Conservation (phyloP, 2,329 filamentous ascomycete species). For the Reticulascus tulasneorum region DNA sequence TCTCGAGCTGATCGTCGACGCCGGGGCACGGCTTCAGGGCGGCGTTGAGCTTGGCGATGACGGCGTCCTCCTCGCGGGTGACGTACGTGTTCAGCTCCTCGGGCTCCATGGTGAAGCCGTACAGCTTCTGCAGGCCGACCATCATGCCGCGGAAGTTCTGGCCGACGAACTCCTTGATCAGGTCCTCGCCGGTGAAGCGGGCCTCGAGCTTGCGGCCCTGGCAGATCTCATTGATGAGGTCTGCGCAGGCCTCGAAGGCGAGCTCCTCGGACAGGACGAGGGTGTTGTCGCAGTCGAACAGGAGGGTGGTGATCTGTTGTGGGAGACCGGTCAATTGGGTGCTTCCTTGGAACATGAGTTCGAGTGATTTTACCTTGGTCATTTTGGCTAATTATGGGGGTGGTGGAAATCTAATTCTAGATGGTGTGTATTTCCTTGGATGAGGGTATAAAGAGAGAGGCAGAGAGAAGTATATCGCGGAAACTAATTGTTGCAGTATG, state of each 20-base stretch:
- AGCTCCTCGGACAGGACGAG: conserved; percentile 88
- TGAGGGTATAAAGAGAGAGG: too few relatives aligned
- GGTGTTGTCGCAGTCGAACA: conserved; percentile 85
- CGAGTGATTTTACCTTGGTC: too few relatives aligned
- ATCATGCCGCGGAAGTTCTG: conserved; percentile 96
- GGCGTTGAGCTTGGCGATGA: conserved; percentile 73
- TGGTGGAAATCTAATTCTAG: too few relatives aligned
- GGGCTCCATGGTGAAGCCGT: conserved; percentile 64
- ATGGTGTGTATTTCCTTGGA: too few relatives aligned
- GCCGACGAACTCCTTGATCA: conserved; percentile 85
- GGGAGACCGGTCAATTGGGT: neutral
- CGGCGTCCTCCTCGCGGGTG: conserved; percentile 71
- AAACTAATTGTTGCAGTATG: too few relatives aligned
- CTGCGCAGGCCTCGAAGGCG: conserved; percentile 87
- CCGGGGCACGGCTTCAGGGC: conserved; percentile 66
- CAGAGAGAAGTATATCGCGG: too few relatives aligned
- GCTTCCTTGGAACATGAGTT: too few relatives aligned
- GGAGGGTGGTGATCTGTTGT: conserved; percentile 62
- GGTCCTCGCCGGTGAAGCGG: conserved; percentile 72
- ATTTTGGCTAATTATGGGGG: neutral
- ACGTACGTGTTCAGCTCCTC: conserved; percentile 74
- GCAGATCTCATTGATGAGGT: conserved; percentile 83
- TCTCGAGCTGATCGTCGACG: conserved; percentile 63
- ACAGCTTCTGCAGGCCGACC: conserved; percentile 67
- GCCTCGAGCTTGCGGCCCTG: conserved; percentile 57